Evolutionary conservation across 345 rosid species (phyloP).

Genomic region (Euphorbia lathyris): DNA sequence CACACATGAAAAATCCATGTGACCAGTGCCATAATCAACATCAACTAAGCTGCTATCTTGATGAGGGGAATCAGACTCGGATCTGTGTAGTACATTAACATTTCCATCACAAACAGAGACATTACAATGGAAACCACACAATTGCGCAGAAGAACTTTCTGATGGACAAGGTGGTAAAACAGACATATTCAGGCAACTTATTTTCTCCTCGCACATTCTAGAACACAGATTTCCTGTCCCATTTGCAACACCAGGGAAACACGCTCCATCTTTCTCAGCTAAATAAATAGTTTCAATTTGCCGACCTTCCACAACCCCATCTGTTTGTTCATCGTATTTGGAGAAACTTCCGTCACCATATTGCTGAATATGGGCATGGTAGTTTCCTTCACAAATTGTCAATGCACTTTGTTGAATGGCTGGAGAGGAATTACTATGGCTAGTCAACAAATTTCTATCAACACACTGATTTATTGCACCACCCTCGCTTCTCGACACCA

Average conservation of each 20-base stretch:
- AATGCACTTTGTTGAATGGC: slow-evolving; percentile 42
- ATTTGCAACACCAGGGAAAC: slow-evolving; percentile 21
- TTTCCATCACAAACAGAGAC: slow-evolving; percentile 25
- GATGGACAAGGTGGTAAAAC: slow-evolving; percentile 26
- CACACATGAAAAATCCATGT: slow-evolving; percentile 1
- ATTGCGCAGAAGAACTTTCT: slow-evolving; percentile 25
- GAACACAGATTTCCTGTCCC: slow-evolving; percentile 20
- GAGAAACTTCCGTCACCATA: slow-evolving; percentile 30
- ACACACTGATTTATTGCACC: slow-evolving; percentile 15
- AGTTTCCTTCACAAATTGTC: slow-evolving; percentile 37
- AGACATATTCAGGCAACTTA: slow-evolving; percentile 13
- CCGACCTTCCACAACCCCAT: slow-evolving; percentile 20
- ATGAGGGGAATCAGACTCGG: slow-evolving; percentile 33
- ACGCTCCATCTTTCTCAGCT: slow-evolving; percentile 19
- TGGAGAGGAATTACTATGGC: slow-evolving; percentile 26
- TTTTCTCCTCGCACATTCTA: slow-evolving; percentile 20
- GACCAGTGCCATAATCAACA: slow-evolving; percentile 14
- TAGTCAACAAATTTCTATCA: slow-evolving; percentile 20
- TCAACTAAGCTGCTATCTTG: slow-evolving; percentile 33
- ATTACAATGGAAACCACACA: slow-evolving; percentile 22
- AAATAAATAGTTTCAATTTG: slow-evolving; percentile 23
- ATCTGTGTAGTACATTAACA: slow-evolving; percentile 21
- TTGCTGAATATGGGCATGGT: slow-evolving; percentile 38
- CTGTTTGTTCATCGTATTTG: slow-evolving; percentile 24
- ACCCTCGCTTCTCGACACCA: slow-evolving; percentile 23